Evolutionary conservation across 768 basidiomycete genomes (phyloP).

Genomic region (Boletus insuetus): DNA sequence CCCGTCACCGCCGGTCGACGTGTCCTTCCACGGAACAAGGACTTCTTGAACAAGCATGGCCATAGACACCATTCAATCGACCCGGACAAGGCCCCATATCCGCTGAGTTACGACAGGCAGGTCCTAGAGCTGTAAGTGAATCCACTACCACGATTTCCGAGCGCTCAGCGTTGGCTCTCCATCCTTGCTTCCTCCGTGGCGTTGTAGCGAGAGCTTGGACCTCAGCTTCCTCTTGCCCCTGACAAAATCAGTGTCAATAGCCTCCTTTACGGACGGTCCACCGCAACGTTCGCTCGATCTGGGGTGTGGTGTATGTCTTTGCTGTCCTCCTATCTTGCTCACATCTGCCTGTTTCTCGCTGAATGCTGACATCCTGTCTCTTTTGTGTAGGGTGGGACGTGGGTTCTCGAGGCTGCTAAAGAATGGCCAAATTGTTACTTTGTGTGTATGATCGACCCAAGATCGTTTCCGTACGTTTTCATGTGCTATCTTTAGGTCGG

Average conservation of each 20-base stretch:
- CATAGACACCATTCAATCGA: constrained; percentile 66
- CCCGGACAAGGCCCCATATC: constrained; percentile 78
- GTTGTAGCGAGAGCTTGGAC: constrained; percentile 52
- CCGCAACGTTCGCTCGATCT: constrained; percentile 63
- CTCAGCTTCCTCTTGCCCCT: constrained; percentile 48
- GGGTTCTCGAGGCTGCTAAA: constrained; percentile 72
- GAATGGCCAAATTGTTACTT: constrained; percentile 65
- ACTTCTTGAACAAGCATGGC: constrained; percentile 61
- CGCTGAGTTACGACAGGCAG: constrained; percentile 64
- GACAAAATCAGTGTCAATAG: constrained; percentile 55
- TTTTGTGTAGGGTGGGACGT: constrained; percentile 54
- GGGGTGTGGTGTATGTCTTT: constrained; percentile 64
- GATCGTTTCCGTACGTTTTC: background rate
- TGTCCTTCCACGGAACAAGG: constrained; percentile 39
- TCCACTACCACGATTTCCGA: background rate
- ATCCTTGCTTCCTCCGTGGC: background rate
- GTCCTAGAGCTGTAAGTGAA: constrained; percentile 64
- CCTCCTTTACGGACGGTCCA: constrained; percentile 47
- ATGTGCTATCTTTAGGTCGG: constrained; percentile 51
- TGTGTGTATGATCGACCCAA: constrained; percentile 38
- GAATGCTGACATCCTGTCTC: background rate
- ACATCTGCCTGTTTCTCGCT: background rate
- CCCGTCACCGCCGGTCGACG: constrained; percentile 32
- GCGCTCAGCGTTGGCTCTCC: constrained; percentile 2
- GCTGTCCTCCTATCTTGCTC: background rate